These are phyloP conservation scores for Cystofilobasidium capitatum DNA, from an alignment of 768 basidiomycete genomes.

Conservation along the genomic window DNA sequence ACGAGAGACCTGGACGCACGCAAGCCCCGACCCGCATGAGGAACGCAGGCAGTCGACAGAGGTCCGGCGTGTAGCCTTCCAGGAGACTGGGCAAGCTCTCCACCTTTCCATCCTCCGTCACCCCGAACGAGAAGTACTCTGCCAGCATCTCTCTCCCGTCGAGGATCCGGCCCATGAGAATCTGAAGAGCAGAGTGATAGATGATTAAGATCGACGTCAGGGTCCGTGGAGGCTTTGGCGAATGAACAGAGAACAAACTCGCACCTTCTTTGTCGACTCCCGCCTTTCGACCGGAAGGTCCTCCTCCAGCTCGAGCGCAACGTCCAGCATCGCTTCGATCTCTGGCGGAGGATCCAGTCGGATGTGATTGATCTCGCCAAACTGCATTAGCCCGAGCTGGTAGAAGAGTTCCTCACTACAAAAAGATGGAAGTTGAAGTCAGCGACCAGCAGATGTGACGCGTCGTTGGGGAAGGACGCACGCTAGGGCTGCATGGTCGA, in stretches of 20 bases:
- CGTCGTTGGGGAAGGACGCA: slow-evolving; percentile 42
- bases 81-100: slow-evolving; percentile 71
- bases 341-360: slow-evolving; percentile 74
- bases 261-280: slow-evolving; percentile 3
- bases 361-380: slow-evolving; percentile 66
- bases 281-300: slow-evolving; percentile 43
- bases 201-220: background rate
- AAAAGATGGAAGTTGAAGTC: background rate
- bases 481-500: slow-evolving; percentile 77
- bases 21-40: slow-evolving; percentile 87
- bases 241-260: background rate
- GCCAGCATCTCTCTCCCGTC: slow-evolving; percentile 66
- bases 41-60: slow-evolving; percentile 80
- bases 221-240: background rate
- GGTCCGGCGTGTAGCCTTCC: slow-evolving; percentile 77
- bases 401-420: slow-evolving; percentile 86
- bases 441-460: background rate
- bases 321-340: slow-evolving; percentile 57
- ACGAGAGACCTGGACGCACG: slow-evolving; percentile 43
- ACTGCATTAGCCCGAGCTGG: slow-evolving; percentile 83
- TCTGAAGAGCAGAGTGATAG: slow-evolving; percentile 1
- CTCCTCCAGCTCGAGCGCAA: slow-evolving; percentile 67
- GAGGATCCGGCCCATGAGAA: slow-evolving; percentile 30
- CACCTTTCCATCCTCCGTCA: slow-evolving; percentile 55
- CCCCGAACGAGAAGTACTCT: slow-evolving; percentile 78